Base-by-base conservation (phyloP, 306 rosid genomes). In the Vigna nakashimae region DNA sequence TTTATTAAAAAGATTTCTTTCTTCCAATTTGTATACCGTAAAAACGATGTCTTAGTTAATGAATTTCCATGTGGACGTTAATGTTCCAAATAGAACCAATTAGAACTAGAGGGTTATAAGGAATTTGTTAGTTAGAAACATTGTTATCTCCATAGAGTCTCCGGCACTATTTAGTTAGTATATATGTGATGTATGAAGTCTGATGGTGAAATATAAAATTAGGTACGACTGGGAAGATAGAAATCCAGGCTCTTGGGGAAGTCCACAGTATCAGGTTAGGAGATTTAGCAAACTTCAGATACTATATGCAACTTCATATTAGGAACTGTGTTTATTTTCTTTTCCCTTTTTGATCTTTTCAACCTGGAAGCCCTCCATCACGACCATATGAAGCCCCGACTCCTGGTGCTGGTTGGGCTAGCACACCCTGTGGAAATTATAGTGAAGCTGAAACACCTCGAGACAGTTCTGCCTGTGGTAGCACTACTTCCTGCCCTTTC, bases 211-310 rank as follows among this genome's bases (percentile, higher is more conserved):
- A 34, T 49, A 71, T 34, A 14, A 78, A 78, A 81, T 59, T 80
- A 93, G 98, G 96, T 97, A 96, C 76, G 88, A 89, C 77, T 96
- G 98, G 98, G 99, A 96, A 82, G 99, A 96, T 68, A 98, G 93
- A 75, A 96, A 96, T 80, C 99, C 99, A 46, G 99, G 82, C 77
- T 91, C 98, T 81, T 96, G 98, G 99, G 94, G 93, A 65, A 96
- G 98, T 73, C 99, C 99, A 36, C 98, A 91, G 76, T 93, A 93
- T 82, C 99, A 93, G 96, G 99, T 93, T 49, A 73, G 75, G 77
- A 70, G 20, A 12, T 38, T 80, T 69, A 34, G 60, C 73, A 36
- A 64, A 80, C 66, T 73, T 78, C 20, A 51, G 59, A 71, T 50
- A 36, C 30, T 30, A 49, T 38, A 53, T 59, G 68, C 73, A 49